Evolutionary conservation across 1,139 yeast species (phyloP).

Genomic region (Kodamaea suecica): DNA sequence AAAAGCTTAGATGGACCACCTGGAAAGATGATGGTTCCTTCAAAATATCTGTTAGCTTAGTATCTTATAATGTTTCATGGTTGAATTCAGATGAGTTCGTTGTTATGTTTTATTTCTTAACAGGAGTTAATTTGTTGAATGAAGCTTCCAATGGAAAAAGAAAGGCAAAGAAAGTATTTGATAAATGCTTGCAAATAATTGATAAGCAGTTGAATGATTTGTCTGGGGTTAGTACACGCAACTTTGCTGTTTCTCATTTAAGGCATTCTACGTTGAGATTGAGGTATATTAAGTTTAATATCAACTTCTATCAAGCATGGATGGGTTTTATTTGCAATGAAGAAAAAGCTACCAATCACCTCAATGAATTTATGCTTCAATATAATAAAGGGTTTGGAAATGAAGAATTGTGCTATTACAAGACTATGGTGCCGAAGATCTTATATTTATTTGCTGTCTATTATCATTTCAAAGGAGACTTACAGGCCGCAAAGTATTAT

Average conservation of each 20-base stretch:
- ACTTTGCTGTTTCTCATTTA: constrained; percentile 18
- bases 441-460: constrained; percentile 37
- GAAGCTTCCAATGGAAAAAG: constrained; percentile 31
- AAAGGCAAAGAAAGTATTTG: constrained; percentile 34
- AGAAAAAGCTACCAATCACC: constrained; percentile 21
- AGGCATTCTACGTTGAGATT: constrained; percentile 22
- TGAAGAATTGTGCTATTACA: constrained; percentile 32
- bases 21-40: constrained; percentile 30
- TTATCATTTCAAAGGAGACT: constrained; percentile 34
- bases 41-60: constrained; percentile 10
- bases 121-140: constrained; percentile 35
- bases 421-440: constrained; percentile 31
- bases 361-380: constrained; percentile 31
- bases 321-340: constrained; percentile 30
- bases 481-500: constrained; percentile 36
- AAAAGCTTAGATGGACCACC: constrained; percentile 17
- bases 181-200: constrained; percentile 31
- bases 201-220: constrained; percentile 25
- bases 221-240: constrained; percentile 10
- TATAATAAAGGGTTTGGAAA: constrained; percentile 32
- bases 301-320: constrained; percentile 33
- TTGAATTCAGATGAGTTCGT: constrained; percentile 41
- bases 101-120: constrained; percentile 36
- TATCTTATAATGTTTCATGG: constrained; percentile 30
- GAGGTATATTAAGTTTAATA: constrained; percentile 23